Conservation (phyloP, 345 rosid genomes). For the Arabidopsis arenosa region DNA sequence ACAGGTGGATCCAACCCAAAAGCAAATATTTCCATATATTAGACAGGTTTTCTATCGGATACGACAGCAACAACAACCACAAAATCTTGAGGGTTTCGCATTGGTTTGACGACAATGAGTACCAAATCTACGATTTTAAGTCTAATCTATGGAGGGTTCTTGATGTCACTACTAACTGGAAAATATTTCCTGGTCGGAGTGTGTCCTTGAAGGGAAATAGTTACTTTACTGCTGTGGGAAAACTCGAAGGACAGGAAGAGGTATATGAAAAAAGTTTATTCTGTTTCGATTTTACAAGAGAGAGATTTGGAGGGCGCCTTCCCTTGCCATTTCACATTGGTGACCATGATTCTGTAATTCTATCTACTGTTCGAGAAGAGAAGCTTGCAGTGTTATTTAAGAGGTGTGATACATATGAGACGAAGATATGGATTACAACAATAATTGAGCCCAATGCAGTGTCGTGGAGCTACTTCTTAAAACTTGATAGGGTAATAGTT, state of each 20-base stretch:
- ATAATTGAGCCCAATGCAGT: background rate
- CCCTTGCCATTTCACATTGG: background rate
- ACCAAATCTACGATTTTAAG: background rate
- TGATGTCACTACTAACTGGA: background rate
- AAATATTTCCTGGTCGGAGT: background rate
- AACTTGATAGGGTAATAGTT: background rate
- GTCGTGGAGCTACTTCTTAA: background rate
- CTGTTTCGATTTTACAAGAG: background rate
- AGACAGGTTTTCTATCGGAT: background rate
- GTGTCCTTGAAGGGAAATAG: background rate
- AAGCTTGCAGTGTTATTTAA: background rate
- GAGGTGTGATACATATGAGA: background rate
- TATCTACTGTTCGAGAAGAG: background rate
- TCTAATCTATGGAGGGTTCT: background rate
- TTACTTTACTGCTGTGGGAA: background rate
- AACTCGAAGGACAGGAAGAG: too few species aligned
- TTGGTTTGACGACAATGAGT: background rate
- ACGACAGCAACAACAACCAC: background rate
- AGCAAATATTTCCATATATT: background rate
- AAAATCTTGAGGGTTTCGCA: background rate
- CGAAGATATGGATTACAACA: background rate
- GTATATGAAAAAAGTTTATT: background rate
- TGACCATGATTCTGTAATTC: background rate
- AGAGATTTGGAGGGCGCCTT: background rate
- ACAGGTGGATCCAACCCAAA: background rate